Conservation (phyloP, 2,329 filamentous ascomycete species). For the Fusarium sp. region DNA sequence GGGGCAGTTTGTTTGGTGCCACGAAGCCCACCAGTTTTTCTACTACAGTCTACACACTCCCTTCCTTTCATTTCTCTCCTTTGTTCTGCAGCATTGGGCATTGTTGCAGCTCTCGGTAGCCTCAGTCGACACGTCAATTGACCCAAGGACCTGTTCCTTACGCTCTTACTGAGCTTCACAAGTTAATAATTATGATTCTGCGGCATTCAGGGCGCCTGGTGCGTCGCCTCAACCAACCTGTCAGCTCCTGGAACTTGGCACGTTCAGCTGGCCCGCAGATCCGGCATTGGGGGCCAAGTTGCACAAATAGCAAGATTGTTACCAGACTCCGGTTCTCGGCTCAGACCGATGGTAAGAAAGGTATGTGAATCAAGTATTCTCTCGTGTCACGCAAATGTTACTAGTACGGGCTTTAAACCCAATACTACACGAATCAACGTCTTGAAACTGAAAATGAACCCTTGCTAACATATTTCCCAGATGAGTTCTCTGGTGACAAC, state of each 20-base stretch:
- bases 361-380: constrained; percentile 38
- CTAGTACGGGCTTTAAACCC: not conserved
- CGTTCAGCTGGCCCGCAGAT: constrained; percentile 26
- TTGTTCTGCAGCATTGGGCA: constrained; percentile 20
- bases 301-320: constrained; percentile 7
- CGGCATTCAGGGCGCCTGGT: constrained; percentile 47
- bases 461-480: constrained; percentile 27
- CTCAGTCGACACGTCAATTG: constrained; percentile 28
- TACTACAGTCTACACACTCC: constrained; percentile 19
- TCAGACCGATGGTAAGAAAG: constrained; percentile 43
- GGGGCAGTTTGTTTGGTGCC: constrained; percentile 32
- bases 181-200: constrained; percentile 41
- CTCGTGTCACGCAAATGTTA: not conserved
- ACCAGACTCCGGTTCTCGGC: constrained; percentile 49
- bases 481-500: constrained; percentile 19
- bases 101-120: constrained; percentile 25
- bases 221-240: constrained; percentile 42
- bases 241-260: constrained; percentile 37
- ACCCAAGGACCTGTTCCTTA: not conserved
- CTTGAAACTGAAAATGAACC: not conserved
- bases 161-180: constrained; percentile 12
- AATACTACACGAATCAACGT: not conserved
- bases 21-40: constrained; percentile 28
- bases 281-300: constrained; percentile 39
- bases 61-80: constrained; percentile 25